Percentiles rank a stretch among this genome's conserved stretches.
Evolutionary conservation across 2,329 filamentous ascomycete genomes (phyloP).

Genomic region (Pestalotiopsis sp.): DNA sequence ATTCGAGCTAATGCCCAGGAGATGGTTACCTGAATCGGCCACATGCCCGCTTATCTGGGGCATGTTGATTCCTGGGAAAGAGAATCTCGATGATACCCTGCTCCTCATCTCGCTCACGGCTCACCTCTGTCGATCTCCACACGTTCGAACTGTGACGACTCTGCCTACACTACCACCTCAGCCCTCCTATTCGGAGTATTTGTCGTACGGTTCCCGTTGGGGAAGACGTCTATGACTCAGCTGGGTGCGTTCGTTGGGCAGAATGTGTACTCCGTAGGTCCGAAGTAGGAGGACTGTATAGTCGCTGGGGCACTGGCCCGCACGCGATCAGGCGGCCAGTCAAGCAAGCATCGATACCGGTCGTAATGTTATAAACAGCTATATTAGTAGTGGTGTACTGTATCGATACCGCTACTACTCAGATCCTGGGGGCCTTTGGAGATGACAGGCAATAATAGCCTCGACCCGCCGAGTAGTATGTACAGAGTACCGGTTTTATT

Average conservation of each 20-base stretch:
- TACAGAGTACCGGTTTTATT: background rate
- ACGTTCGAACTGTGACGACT: background rate
- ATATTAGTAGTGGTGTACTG: background rate
- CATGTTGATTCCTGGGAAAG: slow-evolving; percentile 8
- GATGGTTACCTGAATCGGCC: slow-evolving; percentile 10
- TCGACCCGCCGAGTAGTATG: background rate
- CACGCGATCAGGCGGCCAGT: too few relatives aligned
- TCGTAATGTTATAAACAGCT: too few relatives aligned
- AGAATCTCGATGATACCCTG: slow-evolving; percentile 12
- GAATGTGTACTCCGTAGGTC: background rate
- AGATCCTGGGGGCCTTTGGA: background rate
- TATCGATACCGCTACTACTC: background rate
- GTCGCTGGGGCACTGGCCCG: too few relatives aligned
- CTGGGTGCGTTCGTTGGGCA: background rate
- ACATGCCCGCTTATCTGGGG: slow-evolving; percentile 14
- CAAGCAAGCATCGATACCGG: too few relatives aligned
- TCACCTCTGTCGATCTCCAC: background rate
- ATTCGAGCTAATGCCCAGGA: background rate
- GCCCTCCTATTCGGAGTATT: background rate
- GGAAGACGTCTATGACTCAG: background rate
- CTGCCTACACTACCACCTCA: background rate
- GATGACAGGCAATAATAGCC: background rate
- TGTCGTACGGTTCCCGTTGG: background rate
- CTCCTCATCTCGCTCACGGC: slow-evolving; percentile 8
- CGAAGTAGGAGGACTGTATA: too few relatives aligned